Percentiles rank a stretch among this genome's conserved stretches.
Conservation (phyloP, 768 basidiomycete species). For the Lanmaoa rubissima region DNA sequence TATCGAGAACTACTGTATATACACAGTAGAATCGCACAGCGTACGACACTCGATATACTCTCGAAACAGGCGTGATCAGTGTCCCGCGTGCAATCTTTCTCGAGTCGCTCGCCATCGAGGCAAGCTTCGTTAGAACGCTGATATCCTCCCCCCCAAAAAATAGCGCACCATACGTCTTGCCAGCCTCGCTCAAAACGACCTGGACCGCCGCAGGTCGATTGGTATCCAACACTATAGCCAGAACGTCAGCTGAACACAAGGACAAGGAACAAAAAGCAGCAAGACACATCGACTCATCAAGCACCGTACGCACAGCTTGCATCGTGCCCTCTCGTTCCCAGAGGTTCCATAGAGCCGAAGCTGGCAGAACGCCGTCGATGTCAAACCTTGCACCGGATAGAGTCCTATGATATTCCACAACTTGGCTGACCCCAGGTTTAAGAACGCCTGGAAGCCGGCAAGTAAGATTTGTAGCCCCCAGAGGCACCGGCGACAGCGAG, state of each 20-base stretch:
- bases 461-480: conserved; percentile 82
- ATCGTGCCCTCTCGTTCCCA: conserved; percentile 61
- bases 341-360: conserved; percentile 51
- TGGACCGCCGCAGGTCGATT: conserved; percentile 75
- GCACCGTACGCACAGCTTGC: conserved; percentile 47
- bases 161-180: conserved; percentile 58
- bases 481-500: conserved; percentile 70
- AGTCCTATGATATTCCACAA: conserved; percentile 69
- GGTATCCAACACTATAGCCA: conserved; percentile 51
- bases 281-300: background rate
- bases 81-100: too few species aligned
- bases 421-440: conserved; percentile 66
- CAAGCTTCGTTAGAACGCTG: background rate
- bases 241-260: background rate
- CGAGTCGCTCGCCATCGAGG: background rate
- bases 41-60: background rate
- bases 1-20: too few species aligned
- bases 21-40: too few species aligned
- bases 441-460: conserved; percentile 71
- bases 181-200: conserved; percentile 49
- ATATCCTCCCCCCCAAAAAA: background rate
- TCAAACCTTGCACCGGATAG: conserved; percentile 56
- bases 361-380: conserved; percentile 58
- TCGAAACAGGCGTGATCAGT: conserved; percentile 25
- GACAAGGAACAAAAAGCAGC: background rate